A percentile compares a stretch with the other conserved stretches of the same genome.
phyloP scores from a whole-genome alignment of 2,329 filamentous ascomycete genomes.

The Plectosphaerella cucumerina region DNA sequence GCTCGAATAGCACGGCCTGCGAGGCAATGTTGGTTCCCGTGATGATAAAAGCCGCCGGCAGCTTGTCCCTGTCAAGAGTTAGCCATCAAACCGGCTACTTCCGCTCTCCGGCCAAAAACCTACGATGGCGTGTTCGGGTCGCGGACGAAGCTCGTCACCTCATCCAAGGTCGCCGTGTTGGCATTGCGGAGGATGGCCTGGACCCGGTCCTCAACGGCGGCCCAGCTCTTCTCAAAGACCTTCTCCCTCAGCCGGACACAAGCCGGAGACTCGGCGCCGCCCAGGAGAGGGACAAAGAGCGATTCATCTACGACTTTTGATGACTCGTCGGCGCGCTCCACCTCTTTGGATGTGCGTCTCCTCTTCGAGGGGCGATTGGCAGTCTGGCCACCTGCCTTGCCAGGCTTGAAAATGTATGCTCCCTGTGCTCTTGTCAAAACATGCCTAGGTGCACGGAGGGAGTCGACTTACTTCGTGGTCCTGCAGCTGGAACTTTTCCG shows the following conservation, averaged over 20 bases:
- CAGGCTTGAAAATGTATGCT: constrained; percentile 58
- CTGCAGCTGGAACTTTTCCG: constrained; percentile 21
- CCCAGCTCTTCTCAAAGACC: constrained; percentile 62
- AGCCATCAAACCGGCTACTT: neutral
- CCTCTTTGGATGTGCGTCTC: constrained; percentile 46
- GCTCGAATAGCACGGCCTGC: constrained; percentile 69
- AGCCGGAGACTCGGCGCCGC: constrained; percentile 46
- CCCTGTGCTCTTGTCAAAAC: constrained; percentile 37
- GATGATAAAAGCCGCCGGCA: constrained; percentile 69
- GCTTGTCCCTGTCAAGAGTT: constrained; percentile 36
- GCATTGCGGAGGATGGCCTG: constrained; percentile 55
- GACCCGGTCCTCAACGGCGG: constrained; percentile 57
- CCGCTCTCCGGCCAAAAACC: neutral
- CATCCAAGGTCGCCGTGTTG: constrained; percentile 55
- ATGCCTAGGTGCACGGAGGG: neutral
- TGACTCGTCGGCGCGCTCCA: constrained; percentile 1
- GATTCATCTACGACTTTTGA: constrained; percentile 7
- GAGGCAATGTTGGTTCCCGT: constrained; percentile 76
- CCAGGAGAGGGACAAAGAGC: constrained; percentile 49
- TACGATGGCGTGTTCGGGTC: constrained; percentile 18
- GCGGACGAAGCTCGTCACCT: constrained; percentile 54
- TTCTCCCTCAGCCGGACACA: constrained; percentile 50
- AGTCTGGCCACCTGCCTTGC: constrained; percentile 25
- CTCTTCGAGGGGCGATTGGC: constrained; percentile 48
- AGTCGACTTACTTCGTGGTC: constrained; percentile 36